Percentiles rank a stretch among this genome's conserved stretches.
phyloP scores from a whole-genome alignment of 2,329 filamentous ascomycete genomes.

The Teratosphaeriaceae sp. region DNA sequence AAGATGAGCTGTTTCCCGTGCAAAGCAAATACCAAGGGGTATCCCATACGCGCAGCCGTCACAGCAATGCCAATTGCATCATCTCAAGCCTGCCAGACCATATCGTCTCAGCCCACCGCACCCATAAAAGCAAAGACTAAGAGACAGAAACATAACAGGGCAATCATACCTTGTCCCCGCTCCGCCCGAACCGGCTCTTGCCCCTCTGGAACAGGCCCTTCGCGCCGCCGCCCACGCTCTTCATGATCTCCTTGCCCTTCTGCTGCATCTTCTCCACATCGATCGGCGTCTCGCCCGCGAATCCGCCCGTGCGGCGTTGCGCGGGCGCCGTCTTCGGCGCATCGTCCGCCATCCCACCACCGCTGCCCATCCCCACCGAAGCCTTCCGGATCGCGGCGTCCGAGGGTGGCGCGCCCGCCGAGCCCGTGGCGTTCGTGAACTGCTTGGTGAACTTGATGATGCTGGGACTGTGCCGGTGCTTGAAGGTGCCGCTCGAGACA shows the following conservation, averaged over 20 bases:
- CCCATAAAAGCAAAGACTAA: too few species aligned
- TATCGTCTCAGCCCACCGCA: too few species aligned
- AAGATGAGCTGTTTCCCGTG: conserved; percentile 22
- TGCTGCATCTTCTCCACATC: conserved; percentile 52
- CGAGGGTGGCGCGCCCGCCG: background rate
- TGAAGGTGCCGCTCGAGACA: conserved; percentile 10
- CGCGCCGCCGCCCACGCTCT: conserved; percentile 71
- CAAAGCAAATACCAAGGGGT: too few species aligned
- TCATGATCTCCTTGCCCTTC: conserved; percentile 83
- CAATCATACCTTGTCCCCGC: conserved; percentile 72
- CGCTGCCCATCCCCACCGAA: conserved; percentile 2
- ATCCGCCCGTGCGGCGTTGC: too few species aligned
- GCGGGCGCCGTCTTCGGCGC: conserved; percentile 1
- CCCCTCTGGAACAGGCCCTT: conserved; percentile 90
- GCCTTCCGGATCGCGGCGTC: conserved; percentile 11
- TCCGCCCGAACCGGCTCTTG: conserved; percentile 51
- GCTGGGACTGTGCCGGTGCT: conserved; percentile 20
- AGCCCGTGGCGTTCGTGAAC: conserved; percentile 3
- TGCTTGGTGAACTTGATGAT: conserved; percentile 17
- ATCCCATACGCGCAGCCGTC: too few species aligned
- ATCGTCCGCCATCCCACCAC: conserved; percentile 7
- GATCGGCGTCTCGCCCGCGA: conserved; percentile 6
- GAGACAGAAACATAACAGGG: conserved; percentile 37
- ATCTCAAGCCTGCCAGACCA: too few species aligned
- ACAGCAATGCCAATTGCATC: too few species aligned